phyloP scores from a whole-genome alignment of 768 basidiomycete genomes.

The Suillus spraguei region DNA sequence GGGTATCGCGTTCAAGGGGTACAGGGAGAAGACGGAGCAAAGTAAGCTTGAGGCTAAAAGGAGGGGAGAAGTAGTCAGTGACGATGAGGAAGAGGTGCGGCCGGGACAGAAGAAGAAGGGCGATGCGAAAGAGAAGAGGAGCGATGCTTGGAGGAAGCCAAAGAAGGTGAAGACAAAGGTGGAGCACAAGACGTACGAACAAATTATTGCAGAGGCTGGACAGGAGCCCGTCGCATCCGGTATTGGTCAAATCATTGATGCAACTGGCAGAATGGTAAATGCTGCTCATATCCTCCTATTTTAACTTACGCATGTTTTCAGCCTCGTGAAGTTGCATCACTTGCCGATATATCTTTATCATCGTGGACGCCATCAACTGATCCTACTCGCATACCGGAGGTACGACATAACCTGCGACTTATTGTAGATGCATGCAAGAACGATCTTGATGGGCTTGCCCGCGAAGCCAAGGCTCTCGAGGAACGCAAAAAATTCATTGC shows the following conservation, averaged over 20 bases:
- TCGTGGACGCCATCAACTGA: constrained; percentile 90
- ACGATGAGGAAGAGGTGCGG: constrained; percentile 54
- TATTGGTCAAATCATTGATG: constrained; percentile 91
- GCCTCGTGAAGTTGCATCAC: constrained; percentile 86
- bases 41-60: constrained; percentile 78
- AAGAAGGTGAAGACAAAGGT: constrained; percentile 84
- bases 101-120: constrained; percentile 23
- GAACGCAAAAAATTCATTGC: constrained; percentile 75
- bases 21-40: constrained; percentile 87
- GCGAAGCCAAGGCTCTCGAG: constrained; percentile 83
- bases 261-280: constrained; percentile 88
- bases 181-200: constrained; percentile 96
- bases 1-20: constrained; percentile 87
- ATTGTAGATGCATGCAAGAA: constrained; percentile 82
- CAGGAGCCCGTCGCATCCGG: constrained; percentile 54
- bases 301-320: constrained; percentile 32
- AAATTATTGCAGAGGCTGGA: constrained; percentile 89
- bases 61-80: constrained; percentile 72
- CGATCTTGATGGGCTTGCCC: constrained; percentile 86
- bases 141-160: constrained; percentile 85
- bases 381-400: constrained; percentile 88
- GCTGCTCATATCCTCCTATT: constrained; percentile 2
- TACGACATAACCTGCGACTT: constrained; percentile 93
- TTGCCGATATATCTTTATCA: constrained; percentile 74
- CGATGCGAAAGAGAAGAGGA: constrained; percentile 62